phyloP scores from a whole-genome alignment of 2,329 filamentous ascomycete genomes.

The Beauveria medogensis region DNA sequence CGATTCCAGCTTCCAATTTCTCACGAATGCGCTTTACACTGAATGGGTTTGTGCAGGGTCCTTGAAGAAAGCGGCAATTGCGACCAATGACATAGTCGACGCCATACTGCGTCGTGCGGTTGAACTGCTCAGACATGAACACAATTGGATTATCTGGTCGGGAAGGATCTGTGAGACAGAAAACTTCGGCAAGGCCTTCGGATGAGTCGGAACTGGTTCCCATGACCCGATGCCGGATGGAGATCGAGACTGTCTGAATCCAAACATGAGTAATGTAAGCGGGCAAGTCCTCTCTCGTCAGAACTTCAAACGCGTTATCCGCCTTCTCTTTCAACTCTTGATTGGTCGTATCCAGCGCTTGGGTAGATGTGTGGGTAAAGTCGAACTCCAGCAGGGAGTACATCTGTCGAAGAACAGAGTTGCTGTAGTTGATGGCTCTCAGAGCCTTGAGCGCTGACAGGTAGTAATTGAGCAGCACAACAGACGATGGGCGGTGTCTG shows the following conservation, averaged over 20 bases:
- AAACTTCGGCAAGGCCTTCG: constrained; percentile 66
- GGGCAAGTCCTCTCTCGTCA: constrained; percentile 60
- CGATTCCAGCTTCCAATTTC: constrained; percentile 53
- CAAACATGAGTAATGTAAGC: constrained; percentile 64
- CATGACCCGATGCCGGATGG: constrained; percentile 58
- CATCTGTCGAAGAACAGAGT: constrained; percentile 33
- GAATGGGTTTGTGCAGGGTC: constrained; percentile 58
- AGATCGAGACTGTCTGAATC: constrained; percentile 57
- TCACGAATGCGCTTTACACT: constrained; percentile 55
- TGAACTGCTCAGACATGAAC: constrained; percentile 69
- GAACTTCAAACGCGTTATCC: constrained; percentile 50
- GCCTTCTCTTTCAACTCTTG: constrained; percentile 53
- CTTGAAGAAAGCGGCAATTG: constrained; percentile 73
- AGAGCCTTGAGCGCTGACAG: constrained; percentile 63
- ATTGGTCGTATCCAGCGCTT: constrained; percentile 39
- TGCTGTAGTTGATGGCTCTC: constrained; percentile 62
- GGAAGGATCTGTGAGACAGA: constrained; percentile 67
- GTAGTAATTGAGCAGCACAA: constrained; percentile 62
- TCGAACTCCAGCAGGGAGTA: constrained; percentile 11
- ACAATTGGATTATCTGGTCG: constrained; percentile 65
- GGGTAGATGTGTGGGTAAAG: constrained; percentile 12
- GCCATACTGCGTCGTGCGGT: constrained; percentile 65
- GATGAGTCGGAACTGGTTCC: constrained; percentile 60
- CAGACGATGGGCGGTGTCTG: constrained; percentile 49
- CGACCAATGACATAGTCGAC: constrained; percentile 57